Evolutionary conservation across 305 asterid genomes (phyloP), one percentile per base, ranked within the genome.

Genomic region (Andrographis paniculata): DNA sequence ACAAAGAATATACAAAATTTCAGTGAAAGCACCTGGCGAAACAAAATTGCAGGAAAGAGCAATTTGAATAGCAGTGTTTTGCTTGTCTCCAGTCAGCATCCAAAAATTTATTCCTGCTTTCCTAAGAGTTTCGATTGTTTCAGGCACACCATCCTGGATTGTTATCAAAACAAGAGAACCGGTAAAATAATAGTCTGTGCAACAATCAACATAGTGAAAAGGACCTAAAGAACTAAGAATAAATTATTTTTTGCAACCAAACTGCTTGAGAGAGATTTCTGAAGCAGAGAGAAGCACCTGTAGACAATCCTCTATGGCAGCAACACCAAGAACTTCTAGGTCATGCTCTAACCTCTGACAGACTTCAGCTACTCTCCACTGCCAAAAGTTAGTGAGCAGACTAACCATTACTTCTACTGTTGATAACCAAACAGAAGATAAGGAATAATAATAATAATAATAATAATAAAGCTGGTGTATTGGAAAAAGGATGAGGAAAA

Each of bases 61-160:
- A 69, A 89, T 89, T 76, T 89, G 98, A 60, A 89, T 80, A 16
- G 96, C 98, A 15, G 98, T 89, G 73, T 46, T 76, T 68, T 82
- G 93, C 76, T 89, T 89, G 75, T 89, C 98, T 51, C 98, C 98
- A 51, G 98, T 89, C 67, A 89, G 75, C 98, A 89, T 89, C 98
- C 98, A 89, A 69, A 89, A 85, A 75, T 86, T 76, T 65, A 89
- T 80, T 60, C 98, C 98, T 55, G 95, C 94, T 74, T 78, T 85
- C 66, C 98, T 65, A 28, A 89, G 88, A 40, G 92, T 78, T 63
- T 72, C 82, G 37, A 89, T 89, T 45, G 98, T 80, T 77, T 89
- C 98, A 7, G 98, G 98, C 31, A 89, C 98, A 41, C 92, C 96
- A 66, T 89, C 95, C 98, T 89, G 78, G 50, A 74, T 60, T 58